Percentiles rank a stretch among this genome's conserved stretches.
Conservation (phyloP, 371 early-diverging fungal species). For the Rhizopus delemar region DNA sequence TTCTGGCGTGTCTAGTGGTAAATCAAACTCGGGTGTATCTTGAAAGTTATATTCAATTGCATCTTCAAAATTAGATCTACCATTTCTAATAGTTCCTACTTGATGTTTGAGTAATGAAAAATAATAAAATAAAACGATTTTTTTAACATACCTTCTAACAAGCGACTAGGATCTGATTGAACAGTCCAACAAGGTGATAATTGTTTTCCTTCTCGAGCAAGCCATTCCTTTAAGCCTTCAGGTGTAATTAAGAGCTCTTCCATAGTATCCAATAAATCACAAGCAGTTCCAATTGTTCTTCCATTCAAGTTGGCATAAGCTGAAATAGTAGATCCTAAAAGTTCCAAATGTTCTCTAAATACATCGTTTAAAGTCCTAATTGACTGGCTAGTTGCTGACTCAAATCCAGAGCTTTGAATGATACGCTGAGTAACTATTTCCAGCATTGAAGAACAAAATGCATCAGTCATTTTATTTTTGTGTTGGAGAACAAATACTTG, state of each 20-base stretch:
- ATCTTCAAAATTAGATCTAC: slow-evolving; percentile 22
- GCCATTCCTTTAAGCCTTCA: slow-evolving; percentile 34
- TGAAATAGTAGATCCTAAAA: slow-evolving; percentile 41
- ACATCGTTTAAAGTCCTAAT: slow-evolving; percentile 48
- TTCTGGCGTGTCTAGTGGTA: slow-evolving; percentile 4
- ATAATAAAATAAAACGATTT: neutral
- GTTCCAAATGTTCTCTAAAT: slow-evolving; percentile 42
- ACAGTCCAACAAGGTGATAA: slow-evolving; percentile 47
- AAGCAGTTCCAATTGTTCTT: slow-evolving; percentile 34
- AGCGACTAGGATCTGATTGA: slow-evolving; percentile 50
- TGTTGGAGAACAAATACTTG: no score
- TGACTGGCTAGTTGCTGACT: slow-evolving; percentile 39
- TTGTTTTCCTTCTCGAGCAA: slow-evolving; percentile 47
- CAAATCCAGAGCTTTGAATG: slow-evolving; percentile 52
- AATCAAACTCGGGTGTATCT: slow-evolving; percentile 19
- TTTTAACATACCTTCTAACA: slow-evolving; percentile 38
- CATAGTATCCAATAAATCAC: slow-evolving; percentile 41
- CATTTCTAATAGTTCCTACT: slow-evolving; percentile 19
- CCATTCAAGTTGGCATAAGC: slow-evolving; percentile 49
- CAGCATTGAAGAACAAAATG: slow-evolving; percentile 47
- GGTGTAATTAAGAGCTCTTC: slow-evolving; percentile 34
- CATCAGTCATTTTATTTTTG: slow-evolving; percentile 38
- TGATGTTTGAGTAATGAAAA: neutral
- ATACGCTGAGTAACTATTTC: slow-evolving; percentile 48
- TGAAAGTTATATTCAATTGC: slow-evolving; percentile 22